These are phyloP conservation scores for Leccinum rimulosum DNA, from an alignment of 768 basidiomycete genomes.

Conservation along the genomic window DNA sequence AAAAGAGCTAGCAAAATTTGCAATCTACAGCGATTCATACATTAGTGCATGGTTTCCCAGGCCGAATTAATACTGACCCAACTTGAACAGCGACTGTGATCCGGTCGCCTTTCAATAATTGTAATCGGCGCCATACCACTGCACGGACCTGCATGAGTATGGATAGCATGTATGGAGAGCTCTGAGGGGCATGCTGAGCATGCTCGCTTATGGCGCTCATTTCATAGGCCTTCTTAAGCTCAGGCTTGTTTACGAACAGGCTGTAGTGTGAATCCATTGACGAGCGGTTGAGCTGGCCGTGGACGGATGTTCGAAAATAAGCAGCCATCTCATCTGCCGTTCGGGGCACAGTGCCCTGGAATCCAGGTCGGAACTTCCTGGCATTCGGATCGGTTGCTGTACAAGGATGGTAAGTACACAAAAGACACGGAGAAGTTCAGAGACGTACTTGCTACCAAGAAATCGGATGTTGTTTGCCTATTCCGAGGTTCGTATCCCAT, in stretches of 20 bases:
- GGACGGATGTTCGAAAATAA: constrained; percentile 41
- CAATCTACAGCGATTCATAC: constrained; percentile 33
- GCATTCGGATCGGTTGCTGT: constrained; percentile 57
- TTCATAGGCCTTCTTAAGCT: constrained; percentile 44
- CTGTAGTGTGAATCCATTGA: constrained; percentile 46
- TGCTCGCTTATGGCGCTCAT: constrained; percentile 50
- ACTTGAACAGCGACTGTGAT: constrained; percentile 32
- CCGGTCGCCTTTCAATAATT: constrained; percentile 43
- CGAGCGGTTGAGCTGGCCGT: constrained; percentile 41
- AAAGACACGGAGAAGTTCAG: constrained; percentile 27
- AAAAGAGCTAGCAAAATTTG: constrained; percentile 20
- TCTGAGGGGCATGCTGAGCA: constrained; percentile 41
- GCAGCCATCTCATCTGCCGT: constrained; percentile 58
- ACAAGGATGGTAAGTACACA: not conserved
- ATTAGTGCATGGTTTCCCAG: not conserved
- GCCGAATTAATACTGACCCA: not conserved
- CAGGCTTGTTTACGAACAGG: constrained; percentile 44
- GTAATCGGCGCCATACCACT: constrained; percentile 44
- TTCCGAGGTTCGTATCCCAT: constrained; percentile 47
- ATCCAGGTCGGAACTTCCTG: constrained; percentile 46
- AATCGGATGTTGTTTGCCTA: constrained; percentile 60
- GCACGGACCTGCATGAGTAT: constrained; percentile 43
- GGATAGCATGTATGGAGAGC: constrained; percentile 46
- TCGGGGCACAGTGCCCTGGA: constrained; percentile 42
- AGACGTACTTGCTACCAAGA: constrained; percentile 43